A percentile compares a stretch with the other conserved stretches of the same genome.
phyloP scores from a whole-genome alignment of 129 eudicot species.

The Artemisia annua region DNA sequence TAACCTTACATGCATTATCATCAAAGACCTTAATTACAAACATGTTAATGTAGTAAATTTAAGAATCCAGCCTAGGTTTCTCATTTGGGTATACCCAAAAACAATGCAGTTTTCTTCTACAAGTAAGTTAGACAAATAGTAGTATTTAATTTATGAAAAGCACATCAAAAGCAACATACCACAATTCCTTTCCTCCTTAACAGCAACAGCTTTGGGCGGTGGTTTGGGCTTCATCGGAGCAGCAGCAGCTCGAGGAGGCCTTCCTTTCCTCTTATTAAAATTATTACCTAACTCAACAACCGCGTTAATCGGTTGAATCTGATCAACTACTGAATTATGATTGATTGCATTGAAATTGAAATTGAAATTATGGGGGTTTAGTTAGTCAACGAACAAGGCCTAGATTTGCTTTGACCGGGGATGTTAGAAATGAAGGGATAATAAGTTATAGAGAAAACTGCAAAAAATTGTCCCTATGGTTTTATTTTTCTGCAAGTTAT shows the following conservation, averaged over 20 bases:
- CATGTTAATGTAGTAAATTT: background rate
- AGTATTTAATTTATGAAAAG: background rate
- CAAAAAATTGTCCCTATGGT: too few species aligned
- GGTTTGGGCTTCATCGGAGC: constrained; percentile 20
- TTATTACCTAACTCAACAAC: constrained; percentile 35
- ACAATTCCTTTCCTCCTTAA: constrained; percentile 57
- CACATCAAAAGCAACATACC: constrained; percentile 48
- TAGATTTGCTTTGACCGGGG: constrained; percentile 31
- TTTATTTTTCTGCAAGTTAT: too few species aligned
- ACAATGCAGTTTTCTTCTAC: too few species aligned
- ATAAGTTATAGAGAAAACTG: too few species aligned
- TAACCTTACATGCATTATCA: background rate
- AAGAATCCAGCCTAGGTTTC: background rate
- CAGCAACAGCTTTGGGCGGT: constrained; percentile 22
- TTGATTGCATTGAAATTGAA: too few species aligned
- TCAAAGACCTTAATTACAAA: background rate
- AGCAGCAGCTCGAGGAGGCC: constrained; percentile 69
- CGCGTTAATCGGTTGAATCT: too few species aligned
- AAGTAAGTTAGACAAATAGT: too few species aligned
- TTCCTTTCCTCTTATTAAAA: constrained; percentile 69
- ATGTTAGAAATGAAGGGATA: too few species aligned
- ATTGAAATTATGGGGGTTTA: too few species aligned
- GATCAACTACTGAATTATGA: too few species aligned
- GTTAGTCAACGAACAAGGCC: background rate
- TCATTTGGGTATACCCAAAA: background rate